phyloP scores from a whole-genome alignment of 257 asterid genomes.

The Penstemon barbatus region DNA sequence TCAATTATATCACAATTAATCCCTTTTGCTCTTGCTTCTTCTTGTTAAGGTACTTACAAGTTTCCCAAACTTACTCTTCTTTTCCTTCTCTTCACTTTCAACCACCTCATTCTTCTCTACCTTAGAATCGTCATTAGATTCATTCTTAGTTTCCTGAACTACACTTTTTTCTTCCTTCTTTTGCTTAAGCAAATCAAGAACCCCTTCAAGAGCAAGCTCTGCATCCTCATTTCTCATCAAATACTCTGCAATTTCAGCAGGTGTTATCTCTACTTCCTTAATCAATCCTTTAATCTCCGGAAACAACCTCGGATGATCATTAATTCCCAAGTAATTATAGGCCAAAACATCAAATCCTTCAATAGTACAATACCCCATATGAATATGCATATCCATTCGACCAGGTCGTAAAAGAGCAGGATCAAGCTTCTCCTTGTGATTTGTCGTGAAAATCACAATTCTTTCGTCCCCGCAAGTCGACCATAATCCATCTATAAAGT shows the following conservation, averaged over 20 bases:
- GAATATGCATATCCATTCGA: constrained; percentile 83
- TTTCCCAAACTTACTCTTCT: constrained; percentile 24
- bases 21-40: constrained; percentile 7
- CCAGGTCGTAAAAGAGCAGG: constrained; percentile 82
- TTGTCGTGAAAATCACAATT: constrained; percentile 74
- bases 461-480: constrained; percentile 79
- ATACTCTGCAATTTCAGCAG: constrained; percentile 82
- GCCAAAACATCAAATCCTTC: constrained; percentile 65
- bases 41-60: constrained; percentile 12
- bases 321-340: constrained; percentile 49
- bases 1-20: neutral
- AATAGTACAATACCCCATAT: constrained; percentile 66
- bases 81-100: constrained; percentile 20
- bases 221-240: constrained; percentile 69
- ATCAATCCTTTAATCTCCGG: constrained; percentile 47
- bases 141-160: neutral
- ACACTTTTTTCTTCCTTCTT: constrained; percentile 31
- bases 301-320: constrained; percentile 35
- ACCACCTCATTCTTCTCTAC: constrained; percentile 4
- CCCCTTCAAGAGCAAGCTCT: constrained; percentile 58
- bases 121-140: constrained; percentile 4
- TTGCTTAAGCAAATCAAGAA: constrained; percentile 49
- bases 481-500: constrained; percentile 83
- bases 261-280: constrained; percentile 45
- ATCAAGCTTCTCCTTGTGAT: constrained; percentile 74